Conservation (phyloP, 805 yeast genomes). For the Jamesozyma gamospora region DNA sequence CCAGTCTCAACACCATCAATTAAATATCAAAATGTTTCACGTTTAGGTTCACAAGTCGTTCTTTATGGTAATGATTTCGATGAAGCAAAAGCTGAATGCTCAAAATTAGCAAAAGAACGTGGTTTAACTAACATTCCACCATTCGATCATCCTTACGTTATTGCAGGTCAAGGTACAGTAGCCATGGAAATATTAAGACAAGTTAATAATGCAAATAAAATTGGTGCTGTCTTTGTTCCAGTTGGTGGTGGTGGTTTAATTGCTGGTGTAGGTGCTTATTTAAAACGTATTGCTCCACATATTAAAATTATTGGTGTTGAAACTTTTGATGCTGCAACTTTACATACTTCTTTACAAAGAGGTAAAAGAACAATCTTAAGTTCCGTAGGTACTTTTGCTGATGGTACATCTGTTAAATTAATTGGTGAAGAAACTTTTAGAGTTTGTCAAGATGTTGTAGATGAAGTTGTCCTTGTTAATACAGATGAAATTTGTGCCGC, state of each 20-base stretch:
- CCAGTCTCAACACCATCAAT: constrained; percentile 95
- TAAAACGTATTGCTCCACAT: constrained; percentile 96
- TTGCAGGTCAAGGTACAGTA: constrained; percentile 98
- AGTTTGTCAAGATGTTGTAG: constrained; percentile 67
- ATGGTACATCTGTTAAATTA: constrained; percentile 91
- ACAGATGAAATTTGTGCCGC: constrained; percentile 97
- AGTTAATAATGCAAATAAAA: constrained; percentile 49
- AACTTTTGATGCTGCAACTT: constrained; percentile 91
- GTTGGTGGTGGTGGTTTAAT: constrained; percentile 97
- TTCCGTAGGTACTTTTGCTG: constrained; percentile 94
- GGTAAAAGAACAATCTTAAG: constrained; percentile 47
- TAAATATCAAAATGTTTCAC: constrained; percentile 80
- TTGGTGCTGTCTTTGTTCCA: constrained; percentile 82
- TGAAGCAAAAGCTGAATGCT: constrained; percentile 87
- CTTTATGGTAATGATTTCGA: constrained; percentile 91
- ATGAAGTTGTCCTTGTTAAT: constrained; percentile 73
- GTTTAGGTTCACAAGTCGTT: constrained; percentile 91
- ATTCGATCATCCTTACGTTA: constrained; percentile 93
- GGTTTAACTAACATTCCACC: constrained; percentile 93
- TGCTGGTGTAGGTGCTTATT: constrained; percentile 82
- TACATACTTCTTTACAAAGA: constrained; percentile 55
- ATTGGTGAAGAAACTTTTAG: constrained; percentile 90
- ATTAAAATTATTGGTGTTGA: constrained; percentile 93
- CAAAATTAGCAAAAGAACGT: constrained; percentile 53
- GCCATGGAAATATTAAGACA: constrained; percentile 91